Conservation (phyloP, 75 land plant species). For the Chamaecyparis obtusa region DNA sequence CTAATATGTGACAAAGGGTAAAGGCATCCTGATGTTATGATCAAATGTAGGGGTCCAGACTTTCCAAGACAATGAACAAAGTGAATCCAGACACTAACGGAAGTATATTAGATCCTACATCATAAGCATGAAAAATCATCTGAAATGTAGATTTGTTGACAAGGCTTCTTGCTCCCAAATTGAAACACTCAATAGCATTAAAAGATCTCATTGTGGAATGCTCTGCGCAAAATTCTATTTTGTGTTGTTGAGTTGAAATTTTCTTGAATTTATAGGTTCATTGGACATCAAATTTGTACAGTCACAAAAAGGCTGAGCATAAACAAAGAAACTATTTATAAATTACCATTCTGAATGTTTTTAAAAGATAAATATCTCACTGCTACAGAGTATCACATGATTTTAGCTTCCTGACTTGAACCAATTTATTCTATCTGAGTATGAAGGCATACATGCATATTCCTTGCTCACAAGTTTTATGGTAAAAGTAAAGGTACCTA, state of each 20-base stretch:
- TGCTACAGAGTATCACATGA: slow-evolving; percentile 43
- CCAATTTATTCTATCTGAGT: slow-evolving; percentile 14
- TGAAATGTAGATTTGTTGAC: slow-evolving; percentile 30
- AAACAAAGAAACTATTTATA: slow-evolving; percentile 21
- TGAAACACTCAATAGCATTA: slow-evolving; percentile 53
- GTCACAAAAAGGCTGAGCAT: slow-evolving; percentile 43
- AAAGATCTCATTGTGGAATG: slow-evolving; percentile 47
- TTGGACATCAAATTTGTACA: slow-evolving; percentile 12
- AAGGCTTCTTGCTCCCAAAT: slow-evolving; percentile 60
- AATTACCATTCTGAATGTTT: background rate
- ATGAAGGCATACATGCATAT: slow-evolving; percentile 31
- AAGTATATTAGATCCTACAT: slow-evolving; percentile 14
- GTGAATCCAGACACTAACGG: background rate
- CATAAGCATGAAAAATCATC: slow-evolving; percentile 25
- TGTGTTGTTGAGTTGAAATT: too few relatives aligned
- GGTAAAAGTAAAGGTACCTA: too few relatives aligned
- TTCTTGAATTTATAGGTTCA: slow-evolving; percentile 12
- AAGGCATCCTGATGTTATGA: background rate
- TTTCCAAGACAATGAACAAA: background rate
- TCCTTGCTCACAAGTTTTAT: slow-evolving; percentile 26
- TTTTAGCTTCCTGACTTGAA: slow-evolving; percentile 25
- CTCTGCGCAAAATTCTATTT: slow-evolving; percentile 51
- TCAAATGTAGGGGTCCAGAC: background rate
- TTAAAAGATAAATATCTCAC: slow-evolving; percentile 14
- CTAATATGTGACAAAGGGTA: background rate